These are phyloP conservation scores for Neoboletus subvelutipes DNA, from an alignment of 768 basidiomycete genomes.

Conservation along the genomic window DNA sequence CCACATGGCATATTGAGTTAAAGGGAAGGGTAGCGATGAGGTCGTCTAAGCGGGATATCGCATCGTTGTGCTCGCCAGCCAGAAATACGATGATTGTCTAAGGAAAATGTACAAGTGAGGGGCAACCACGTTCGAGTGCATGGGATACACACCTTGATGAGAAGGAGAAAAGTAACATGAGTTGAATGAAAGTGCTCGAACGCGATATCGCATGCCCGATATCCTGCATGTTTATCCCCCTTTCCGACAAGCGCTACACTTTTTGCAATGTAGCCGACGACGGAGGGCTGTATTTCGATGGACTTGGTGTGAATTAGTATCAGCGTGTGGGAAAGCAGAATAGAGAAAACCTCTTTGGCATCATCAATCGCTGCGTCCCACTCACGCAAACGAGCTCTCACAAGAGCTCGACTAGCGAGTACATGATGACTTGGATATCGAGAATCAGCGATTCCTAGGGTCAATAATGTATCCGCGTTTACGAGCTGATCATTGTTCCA, in stretches of 20 bases:
- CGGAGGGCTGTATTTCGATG: not conserved
- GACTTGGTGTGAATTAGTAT: not conserved
- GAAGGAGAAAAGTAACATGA: no score
- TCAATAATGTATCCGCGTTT: not conserved
- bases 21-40: no score
- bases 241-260: not conserved
- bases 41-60: no score
- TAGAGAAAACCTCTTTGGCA: not conserved
- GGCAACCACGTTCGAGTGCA: no score
- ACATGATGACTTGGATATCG: not conserved
- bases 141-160: no score
- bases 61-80: no score
- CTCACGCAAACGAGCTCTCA: not conserved
- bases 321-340: not conserved
- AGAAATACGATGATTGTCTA: no score
- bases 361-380: not conserved
- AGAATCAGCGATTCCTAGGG: not conserved
- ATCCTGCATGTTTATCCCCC: no score
- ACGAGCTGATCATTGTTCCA: not conserved
- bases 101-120: no score
- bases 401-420: not conserved
- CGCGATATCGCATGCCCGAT: no score
- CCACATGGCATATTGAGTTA: no score
- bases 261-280: not conserved
- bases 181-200: no score